phyloP scores from a whole-genome alignment of 495 filamentous ascomycete genomes.

The Podospora didyma region DNA sequence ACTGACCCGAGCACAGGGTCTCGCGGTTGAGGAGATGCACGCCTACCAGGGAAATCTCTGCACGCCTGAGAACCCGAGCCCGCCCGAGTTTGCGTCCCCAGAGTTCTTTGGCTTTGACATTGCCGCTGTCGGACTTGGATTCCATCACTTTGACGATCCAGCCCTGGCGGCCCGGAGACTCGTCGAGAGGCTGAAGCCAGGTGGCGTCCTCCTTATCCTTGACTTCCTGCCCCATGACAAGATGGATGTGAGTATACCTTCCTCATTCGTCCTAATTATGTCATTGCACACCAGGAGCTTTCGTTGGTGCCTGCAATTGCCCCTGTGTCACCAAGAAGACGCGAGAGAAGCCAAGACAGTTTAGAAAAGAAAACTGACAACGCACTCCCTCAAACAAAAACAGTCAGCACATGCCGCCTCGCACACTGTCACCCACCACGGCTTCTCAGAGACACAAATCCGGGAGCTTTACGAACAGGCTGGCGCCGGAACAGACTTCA shows the following conservation, averaged over 20 bases:
- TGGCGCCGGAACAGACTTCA: conserved; percentile 44
- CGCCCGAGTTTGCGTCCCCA: conserved; percentile 36
- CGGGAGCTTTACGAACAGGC: conserved; percentile 48
- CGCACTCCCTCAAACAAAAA: not conserved
- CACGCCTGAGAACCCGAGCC: conserved; percentile 30
- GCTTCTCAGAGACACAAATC: conserved; percentile 52
- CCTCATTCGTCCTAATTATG: too few species aligned
- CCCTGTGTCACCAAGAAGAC: too few species aligned
- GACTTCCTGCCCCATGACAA: conserved; percentile 55
- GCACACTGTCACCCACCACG: conserved; percentile 52
- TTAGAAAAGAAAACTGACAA: not conserved
- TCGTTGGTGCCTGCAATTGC: too few species aligned
- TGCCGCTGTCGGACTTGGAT: conserved; percentile 58
- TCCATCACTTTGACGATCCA: conserved; percentile 71
- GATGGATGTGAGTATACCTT: conserved; percentile 13
- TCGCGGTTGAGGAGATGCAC: conserved; percentile 46
- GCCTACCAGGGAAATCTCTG: conserved; percentile 60
- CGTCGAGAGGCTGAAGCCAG: conserved; percentile 54
- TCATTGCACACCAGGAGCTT: too few species aligned
- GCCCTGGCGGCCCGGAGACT: conserved; percentile 52
- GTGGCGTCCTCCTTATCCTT: conserved; percentile 61
- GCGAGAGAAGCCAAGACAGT: not conserved
- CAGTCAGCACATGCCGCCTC: conserved; percentile 32
- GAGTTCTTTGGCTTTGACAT: conserved; percentile 60
- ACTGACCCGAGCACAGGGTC: conserved; percentile 30